Base-by-base conservation (phyloP, 2,329 filamentous ascomycete genomes). In the Trichoderma atrobrunneum region DNA sequence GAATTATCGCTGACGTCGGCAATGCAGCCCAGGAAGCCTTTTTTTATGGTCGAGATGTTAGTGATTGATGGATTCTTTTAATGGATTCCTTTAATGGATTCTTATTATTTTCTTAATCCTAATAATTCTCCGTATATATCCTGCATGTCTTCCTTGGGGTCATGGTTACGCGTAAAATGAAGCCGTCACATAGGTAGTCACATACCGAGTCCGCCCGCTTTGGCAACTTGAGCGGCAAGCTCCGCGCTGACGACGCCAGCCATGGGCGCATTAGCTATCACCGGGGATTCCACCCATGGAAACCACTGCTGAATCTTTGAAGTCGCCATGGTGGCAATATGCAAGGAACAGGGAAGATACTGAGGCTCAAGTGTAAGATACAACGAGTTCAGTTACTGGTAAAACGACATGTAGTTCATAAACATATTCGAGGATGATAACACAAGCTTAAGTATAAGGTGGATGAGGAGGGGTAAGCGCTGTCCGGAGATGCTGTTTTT, bases 251-350 rank as follows among this genome's bases (percentile, higher is more conserved):
- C 80, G 30, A 74, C 78, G 21, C 78, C 77, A 32, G 79, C 75
- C 82, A 84, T 84, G 7, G 82, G 82, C 24, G 75, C 82, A 74
- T 80, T 83, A 74, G 74, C 78, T 70, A 82, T 77, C 70, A 81
- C 72, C 28, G 81, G 81, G 4, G 75, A 70, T 28, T 73, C 73
- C 26, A 72, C 73, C 78, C 79, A 80, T 1, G 79, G 78, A 60
- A 81, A 80, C 73, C 77, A 79, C 34, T 74, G 68, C 43, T 77
- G 71, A 7, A 81, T 72, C 62, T 74, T 75, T 48, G 76, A 74
- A 6, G 74, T 54, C 32, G 74, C 73, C 79, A 81, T 81, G 4
- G 4, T 12, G 24, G 32, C 2, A 18, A 26, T n/a, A 39, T 28
- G 8, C 5, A 43, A n/a, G 10, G 3, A 36, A 56, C n/a, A 14